Percentiles rank a stretch among this genome's conserved stretches.
Conservation (phyloP, 1,284 basidiomycete genomes). For the Sphagnurus paluster region DNA sequence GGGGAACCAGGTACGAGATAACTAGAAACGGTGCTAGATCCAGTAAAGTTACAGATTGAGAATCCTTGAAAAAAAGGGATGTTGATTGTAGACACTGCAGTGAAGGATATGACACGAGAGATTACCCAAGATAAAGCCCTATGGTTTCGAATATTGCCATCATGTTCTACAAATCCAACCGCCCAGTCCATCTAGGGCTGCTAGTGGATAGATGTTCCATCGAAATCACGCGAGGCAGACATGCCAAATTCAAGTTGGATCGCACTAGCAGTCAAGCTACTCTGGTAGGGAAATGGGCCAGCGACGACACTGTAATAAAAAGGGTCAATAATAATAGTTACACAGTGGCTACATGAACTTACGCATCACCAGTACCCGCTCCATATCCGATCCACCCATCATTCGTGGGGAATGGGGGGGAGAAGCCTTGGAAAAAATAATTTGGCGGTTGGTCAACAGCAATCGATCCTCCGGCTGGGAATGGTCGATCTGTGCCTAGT, state of each 20-base stretch:
- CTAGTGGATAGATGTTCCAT: conserved; percentile 33
- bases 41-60: conserved; percentile 32
- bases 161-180: conserved; percentile 32
- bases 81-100: neutral
- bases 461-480: conserved; percentile 29
- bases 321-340: neutral
- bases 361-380: conserved; percentile 28
- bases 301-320: conserved; percentile 23
- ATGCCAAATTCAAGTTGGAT: conserved; percentile 35
- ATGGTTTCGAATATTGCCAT: conserved; percentile 27
- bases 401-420: conserved; percentile 33
- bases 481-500: conserved; percentile 27
- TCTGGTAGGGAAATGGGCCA: conserved; percentile 35
- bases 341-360: conserved; percentile 10
- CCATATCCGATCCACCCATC: conserved; percentile 37
- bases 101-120: neutral
- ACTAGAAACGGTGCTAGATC: conserved; percentile 28
- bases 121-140: conserved; percentile 33
- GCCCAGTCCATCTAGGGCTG: conserved; percentile 32
- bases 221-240: conserved; percentile 29
- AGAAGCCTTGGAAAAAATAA: conserved; percentile 33
- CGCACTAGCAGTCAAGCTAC: conserved; percentile 23
- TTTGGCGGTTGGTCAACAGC: conserved; percentile 30
- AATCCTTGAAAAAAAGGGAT: conserved; percentile 23
- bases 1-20: conserved; percentile 35